phyloP scores from a whole-genome alignment of 2,329 filamentous ascomycete species.

The Fusarium lyarnte region DNA sequence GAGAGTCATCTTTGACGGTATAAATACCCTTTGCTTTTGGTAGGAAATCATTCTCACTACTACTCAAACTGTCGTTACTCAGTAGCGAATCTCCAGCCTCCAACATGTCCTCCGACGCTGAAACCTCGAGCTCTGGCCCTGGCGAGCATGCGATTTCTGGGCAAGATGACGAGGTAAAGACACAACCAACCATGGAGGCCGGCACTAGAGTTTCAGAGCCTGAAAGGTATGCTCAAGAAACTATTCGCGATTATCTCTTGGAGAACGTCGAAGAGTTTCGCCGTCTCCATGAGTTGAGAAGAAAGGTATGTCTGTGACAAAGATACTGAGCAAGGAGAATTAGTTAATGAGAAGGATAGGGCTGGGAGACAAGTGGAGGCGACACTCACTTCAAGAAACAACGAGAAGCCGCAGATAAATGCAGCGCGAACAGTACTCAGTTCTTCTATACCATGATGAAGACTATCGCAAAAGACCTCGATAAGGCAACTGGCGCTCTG shows the following conservation, averaged over 20 bases:
- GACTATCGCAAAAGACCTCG: conserved; percentile 54
- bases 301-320: neutral
- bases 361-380: conserved; percentile 55
- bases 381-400: conserved; percentile 56
- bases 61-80: neutral
- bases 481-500: conserved; percentile 49
- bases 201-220: neutral
- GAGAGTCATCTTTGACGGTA: neutral
- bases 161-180: rapidly evolving
- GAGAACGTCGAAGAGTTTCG: conserved; percentile 6
- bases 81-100: neutral
- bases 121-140: neutral
- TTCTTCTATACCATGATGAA: conserved; percentile 56
- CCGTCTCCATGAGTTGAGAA: conserved; percentile 5
- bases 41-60: neutral
- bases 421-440: conserved; percentile 21
- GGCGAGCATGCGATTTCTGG: neutral
- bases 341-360: conserved; percentile 43
- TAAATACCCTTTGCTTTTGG: neutral
- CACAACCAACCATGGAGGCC: neutral
- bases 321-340: neutral
- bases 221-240: neutral
- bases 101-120: neutral
- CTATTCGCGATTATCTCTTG: neutral
- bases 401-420: conserved; percentile 49